Conservation (phyloP, 352 stramenopile species). For the Phytophthora rubi region DNA sequence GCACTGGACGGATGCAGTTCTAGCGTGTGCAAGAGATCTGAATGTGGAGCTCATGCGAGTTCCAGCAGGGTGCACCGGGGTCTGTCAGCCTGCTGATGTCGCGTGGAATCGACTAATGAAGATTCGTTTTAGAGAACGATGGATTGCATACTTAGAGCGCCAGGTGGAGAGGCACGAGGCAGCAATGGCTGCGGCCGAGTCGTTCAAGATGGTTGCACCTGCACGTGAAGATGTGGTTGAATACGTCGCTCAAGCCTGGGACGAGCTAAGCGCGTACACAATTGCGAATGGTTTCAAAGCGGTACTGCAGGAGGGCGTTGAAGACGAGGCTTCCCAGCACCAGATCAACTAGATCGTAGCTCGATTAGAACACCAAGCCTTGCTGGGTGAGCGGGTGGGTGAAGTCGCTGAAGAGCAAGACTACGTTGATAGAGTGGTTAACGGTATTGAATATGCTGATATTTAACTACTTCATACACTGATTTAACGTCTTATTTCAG, state of each 20-base stretch:
- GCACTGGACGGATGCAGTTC: constrained; percentile 8
- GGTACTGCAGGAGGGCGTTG: not conserved
- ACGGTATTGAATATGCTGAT: not conserved
- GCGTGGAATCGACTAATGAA: constrained; percentile 8
- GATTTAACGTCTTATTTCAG: no score
- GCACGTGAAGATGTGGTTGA: not conserved
- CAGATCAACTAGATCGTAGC: not conserved
- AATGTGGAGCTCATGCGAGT: constrained; percentile 7
- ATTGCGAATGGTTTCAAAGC: not conserved
- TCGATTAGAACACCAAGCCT: not conserved
- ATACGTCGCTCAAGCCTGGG: not conserved
- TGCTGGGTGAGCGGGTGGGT: not conserved
- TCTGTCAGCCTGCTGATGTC: constrained; percentile 11
- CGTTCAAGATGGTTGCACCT: not conserved
- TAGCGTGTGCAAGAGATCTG: not conserved
- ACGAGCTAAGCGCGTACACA: not conserved
- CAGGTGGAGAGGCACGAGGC: not conserved
- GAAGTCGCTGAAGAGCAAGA: not conserved
- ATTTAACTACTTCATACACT: not conserved
- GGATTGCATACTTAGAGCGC: not conserved
- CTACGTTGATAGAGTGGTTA: constrained; percentile 1
- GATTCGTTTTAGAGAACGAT: not conserved
- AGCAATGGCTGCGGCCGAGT: not conserved
- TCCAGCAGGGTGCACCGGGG: constrained; percentile 2
- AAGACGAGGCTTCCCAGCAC: not conserved